Evolutionary conservation across 192 early-diverging fungal species (phyloP).

Genomic region (Chytriomyces confervae): DNA sequence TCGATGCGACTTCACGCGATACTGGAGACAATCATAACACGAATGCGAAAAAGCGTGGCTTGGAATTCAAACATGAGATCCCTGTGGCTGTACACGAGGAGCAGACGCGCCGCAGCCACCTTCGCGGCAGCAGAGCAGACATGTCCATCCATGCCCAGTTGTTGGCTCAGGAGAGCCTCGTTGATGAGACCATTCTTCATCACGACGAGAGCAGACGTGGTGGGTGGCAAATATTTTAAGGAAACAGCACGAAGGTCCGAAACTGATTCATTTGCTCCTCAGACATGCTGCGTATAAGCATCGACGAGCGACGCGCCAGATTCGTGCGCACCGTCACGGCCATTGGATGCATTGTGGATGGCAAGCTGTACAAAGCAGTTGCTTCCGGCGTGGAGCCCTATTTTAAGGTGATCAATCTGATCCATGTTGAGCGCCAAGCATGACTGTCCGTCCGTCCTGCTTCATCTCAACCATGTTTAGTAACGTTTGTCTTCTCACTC

Average conservation of each 20-base stretch:
- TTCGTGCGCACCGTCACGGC: conserved; percentile 30
- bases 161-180: conserved; percentile 1
- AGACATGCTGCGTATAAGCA: neutral
- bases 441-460: neutral
- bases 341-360: conserved; percentile 20
- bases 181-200: conserved; percentile 21
- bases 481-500: neutral
- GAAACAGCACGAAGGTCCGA: no score
- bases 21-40: no score
- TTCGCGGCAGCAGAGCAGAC: no score
- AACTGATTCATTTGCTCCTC: no score
- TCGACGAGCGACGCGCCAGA: neutral
- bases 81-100: no score
- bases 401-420: conserved; percentile 24
- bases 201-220: conserved; percentile 1
- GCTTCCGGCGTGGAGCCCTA: conserved; percentile 7
- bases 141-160: no score
- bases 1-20: no score
- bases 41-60: no score
- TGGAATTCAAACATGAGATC: no score
- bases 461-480: neutral
- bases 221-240: neutral
- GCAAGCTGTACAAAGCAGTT: neutral
- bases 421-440: neutral
- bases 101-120: no score